phyloP scores from a whole-genome alignment of 116 monocot species.

The Iris pallida region DNA sequence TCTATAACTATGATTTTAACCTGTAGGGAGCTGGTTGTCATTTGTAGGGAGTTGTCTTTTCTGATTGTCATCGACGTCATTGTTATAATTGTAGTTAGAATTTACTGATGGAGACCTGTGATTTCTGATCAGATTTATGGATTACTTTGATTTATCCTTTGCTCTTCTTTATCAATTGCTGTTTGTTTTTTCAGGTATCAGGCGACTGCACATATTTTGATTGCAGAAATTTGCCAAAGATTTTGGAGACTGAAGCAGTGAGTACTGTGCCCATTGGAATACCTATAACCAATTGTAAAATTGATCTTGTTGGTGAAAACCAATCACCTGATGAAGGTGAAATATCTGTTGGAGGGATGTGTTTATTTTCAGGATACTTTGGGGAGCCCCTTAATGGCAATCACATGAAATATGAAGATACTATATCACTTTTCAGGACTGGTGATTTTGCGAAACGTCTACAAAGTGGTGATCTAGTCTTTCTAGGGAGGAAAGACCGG shows the following conservation, averaged over 20 bases:
- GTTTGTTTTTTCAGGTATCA: conserved; percentile 56
- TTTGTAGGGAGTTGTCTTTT: neutral
- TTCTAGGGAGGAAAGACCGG: conserved; percentile 78
- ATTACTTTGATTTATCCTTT: neutral
- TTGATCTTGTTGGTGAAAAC: conserved; percentile 39
- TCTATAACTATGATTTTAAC: neutral
- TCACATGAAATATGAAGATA: conserved; percentile 6
- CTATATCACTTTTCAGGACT: conserved; percentile 46
- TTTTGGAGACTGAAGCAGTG: conserved; percentile 39
- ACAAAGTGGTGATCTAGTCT: conserved; percentile 60
- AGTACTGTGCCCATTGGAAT: conserved; percentile 83
- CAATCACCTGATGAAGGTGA: conserved; percentile 50
- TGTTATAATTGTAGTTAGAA: neutral
- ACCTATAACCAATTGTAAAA: conserved; percentile 67
- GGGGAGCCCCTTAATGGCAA: conserved; percentile 23
- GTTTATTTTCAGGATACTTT: conserved; percentile 74
- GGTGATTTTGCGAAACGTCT: conserved; percentile 80
- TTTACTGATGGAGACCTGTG: neutral
- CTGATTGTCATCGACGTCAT: neutral
- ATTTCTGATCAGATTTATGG: neutral
- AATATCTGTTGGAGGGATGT: conserved; percentile 72
- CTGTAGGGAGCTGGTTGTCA: neutral
- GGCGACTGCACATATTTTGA: conserved; percentile 90
- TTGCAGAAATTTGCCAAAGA: conserved; percentile 62
- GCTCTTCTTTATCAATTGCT: neutral